Percentiles rank a stretch among this genome's conserved stretches.
Conservation (phyloP, 768 basidiomycete species). For the Xerocomellus chrysenteron region DNA sequence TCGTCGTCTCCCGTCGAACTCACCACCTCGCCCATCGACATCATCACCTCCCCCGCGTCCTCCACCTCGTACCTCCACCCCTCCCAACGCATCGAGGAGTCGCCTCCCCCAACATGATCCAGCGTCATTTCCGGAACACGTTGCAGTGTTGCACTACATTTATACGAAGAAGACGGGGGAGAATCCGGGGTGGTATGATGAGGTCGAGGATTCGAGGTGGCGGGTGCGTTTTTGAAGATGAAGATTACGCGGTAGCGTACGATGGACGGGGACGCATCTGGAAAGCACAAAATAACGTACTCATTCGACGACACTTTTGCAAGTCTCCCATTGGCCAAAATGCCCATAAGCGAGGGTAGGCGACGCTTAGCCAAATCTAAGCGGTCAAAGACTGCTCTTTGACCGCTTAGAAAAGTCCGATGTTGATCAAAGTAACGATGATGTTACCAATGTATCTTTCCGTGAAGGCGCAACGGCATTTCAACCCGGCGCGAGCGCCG, state of each 20-base stretch:
- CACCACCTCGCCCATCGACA: conserved; percentile 92
- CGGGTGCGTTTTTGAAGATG: conserved; percentile 89
- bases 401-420: too few species aligned
- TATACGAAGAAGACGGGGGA: conserved; percentile 61
- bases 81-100: conserved; percentile 89
- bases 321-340: too few species aligned
- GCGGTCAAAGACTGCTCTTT: too few species aligned
- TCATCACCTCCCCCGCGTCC: conserved; percentile 64
- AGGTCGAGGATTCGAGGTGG: conserved; percentile 65
- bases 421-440: too few species aligned
- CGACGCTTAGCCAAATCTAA: too few species aligned
- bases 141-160: conserved; percentile 59
- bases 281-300: too few species aligned
- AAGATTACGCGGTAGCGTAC: conserved; percentile 56
- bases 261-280: too few species aligned
- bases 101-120: conserved; percentile 91
- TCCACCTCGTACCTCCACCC: conserved; percentile 69
- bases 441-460: too few species aligned
- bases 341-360: too few species aligned
- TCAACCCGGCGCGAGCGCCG: too few species aligned
- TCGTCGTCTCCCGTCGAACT: conserved; percentile 94
- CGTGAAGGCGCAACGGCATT: too few species aligned
- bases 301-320: too few species aligned
- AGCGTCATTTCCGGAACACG: conserved; percentile 90
- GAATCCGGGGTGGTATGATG: conserved; percentile 60